Base-by-base conservation (phyloP, 1,284 basidiomycete species). In the Rhodofomes roseus region DNA sequence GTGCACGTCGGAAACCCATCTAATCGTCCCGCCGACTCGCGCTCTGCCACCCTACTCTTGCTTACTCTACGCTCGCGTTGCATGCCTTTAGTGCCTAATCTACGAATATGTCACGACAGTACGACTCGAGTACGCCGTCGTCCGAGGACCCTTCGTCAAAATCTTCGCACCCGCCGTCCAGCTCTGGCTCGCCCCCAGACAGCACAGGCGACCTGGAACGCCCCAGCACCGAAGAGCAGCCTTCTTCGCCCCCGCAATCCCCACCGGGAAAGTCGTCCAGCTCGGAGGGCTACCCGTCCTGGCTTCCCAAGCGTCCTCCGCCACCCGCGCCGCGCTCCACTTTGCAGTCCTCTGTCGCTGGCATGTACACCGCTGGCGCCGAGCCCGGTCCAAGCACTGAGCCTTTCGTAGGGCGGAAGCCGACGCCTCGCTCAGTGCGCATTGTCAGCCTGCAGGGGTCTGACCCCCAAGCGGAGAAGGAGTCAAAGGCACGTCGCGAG, bases 241-340 rank as follows among this genome's bases (percentile, higher is more conserved):
- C 63, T 16, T 68, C 68, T 22, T 65, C 69, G 14, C 63, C 68
- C 9, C 70, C 70, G 29, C 69, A 69, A 54, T 70, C 70, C 8
- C 70, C 69, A 1, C 70, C 62, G 39, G 64, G 62, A 52, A 66
- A 70, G 57, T 71, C 71, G 2, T 71, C 71, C 16, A 68, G 64
- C 56, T 87, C 85, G 9, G 87, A 89, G 65, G 84, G 85, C 25
- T 92, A 92, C 68, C 90, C 90, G 4, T 86, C 87, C 29, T 92
- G 90, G 90, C 84, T 92, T 4, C 90, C 90, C 14, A 83, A 78
- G 62, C 81, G 90, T n/a, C 90, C 90, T 4, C 85, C 85, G 22
- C 87, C 83, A 1, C 90, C 90, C 1, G 83, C 82, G 14, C 90
- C 90, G 3, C 81, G 81, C 4, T 89, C 87, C 11, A 90, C 88